A percentile compares a stretch with the other conserved stretches of the same genome.
Evolutionary conservation across 805 yeast genomes (phyloP).

Genomic region (Phaffomyces antillensis): DNA sequence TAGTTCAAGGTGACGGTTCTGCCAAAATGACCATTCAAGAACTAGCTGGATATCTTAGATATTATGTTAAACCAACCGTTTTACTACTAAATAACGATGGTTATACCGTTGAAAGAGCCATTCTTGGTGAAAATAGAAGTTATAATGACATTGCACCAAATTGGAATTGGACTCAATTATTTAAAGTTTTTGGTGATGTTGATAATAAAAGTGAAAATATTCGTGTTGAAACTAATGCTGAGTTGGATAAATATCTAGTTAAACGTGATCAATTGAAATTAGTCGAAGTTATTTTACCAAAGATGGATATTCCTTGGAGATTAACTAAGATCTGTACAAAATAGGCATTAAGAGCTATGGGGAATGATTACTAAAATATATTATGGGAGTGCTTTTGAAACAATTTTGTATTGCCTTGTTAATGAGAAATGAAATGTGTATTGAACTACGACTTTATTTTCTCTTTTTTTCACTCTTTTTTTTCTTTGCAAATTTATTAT

Average conservation of each 20-base stretch:
- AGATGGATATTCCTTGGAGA: slow-evolving; percentile 50
- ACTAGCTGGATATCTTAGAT: slow-evolving; percentile 48
- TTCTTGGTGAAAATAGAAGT: slow-evolving; percentile 46
- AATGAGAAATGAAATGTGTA: no score
- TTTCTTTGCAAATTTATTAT: no score
- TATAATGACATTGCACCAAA: slow-evolving; percentile 54
- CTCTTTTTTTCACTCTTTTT: no score
- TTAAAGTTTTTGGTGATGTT: slow-evolving; percentile 50
- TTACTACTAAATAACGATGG: slow-evolving; percentile 60
- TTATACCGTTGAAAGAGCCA: slow-evolving; percentile 57
- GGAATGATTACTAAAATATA: no score
- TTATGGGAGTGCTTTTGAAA: no score
- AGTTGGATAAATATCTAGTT: neutral
- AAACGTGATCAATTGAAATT: slow-evolving; percentile 33
- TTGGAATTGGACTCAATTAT: slow-evolving; percentile 45
- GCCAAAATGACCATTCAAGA: slow-evolving; percentile 63
- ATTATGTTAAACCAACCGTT: slow-evolving; percentile 49
- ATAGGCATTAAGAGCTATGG: neutral
- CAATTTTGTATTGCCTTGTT: no score
- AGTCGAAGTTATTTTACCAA: slow-evolving; percentile 50
- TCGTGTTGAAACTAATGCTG: slow-evolving; percentile 27
- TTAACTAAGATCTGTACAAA: slow-evolving; percentile 12
- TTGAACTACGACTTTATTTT: no score
- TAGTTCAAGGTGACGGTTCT: slow-evolving; percentile 65
- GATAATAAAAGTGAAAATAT: slow-evolving; percentile 34